Evolutionary conservation across 345 rosid species (phyloP).

Genomic region (Ceriops decandra): DNA sequence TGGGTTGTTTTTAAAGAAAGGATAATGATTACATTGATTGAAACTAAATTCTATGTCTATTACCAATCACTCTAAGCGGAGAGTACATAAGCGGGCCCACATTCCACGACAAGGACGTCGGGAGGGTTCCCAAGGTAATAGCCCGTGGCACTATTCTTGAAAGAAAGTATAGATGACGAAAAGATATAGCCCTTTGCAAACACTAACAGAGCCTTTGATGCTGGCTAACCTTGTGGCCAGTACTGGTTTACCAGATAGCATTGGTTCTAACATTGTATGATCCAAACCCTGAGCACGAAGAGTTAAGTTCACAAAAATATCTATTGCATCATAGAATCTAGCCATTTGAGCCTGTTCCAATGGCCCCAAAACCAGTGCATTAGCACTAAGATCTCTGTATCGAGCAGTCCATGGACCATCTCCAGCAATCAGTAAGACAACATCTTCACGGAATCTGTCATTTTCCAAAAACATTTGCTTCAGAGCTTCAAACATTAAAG

Average conservation of each 20-base stretch:
- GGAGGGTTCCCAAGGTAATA: too few relatives aligned
- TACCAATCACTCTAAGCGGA: too few relatives aligned
- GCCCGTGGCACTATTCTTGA: conserved; percentile 27
- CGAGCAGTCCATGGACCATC: conserved; percentile 95
- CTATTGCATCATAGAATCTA: conserved; percentile 76
- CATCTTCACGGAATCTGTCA: conserved; percentile 37
- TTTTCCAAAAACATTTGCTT: conserved; percentile 59
- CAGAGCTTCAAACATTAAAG: conserved; percentile 69
- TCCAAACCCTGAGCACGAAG: conserved; percentile 89
- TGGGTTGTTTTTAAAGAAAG: too few relatives aligned
- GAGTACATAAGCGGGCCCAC: too few relatives aligned
- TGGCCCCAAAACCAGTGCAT: conserved; percentile 70
- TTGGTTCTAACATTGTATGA: conserved; percentile 87
- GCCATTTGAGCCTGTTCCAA: conserved; percentile 66
- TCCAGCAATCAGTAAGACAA: conserved; percentile 69
- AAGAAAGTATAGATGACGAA: conserved; percentile 63
- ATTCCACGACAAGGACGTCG: too few relatives aligned
- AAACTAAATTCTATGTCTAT: too few relatives aligned
- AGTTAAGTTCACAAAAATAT: conserved; percentile 81
- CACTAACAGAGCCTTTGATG: conserved; percentile 71
- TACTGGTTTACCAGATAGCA: conserved; percentile 72
- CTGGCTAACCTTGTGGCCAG: conserved; percentile 84
- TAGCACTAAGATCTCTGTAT: conserved; percentile 66
- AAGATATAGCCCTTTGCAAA: conserved; percentile 66
- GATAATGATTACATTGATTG: too few relatives aligned